Evolutionary conservation across 257 asterid species (phyloP).

Genomic region (Solanum tarijense): DNA sequence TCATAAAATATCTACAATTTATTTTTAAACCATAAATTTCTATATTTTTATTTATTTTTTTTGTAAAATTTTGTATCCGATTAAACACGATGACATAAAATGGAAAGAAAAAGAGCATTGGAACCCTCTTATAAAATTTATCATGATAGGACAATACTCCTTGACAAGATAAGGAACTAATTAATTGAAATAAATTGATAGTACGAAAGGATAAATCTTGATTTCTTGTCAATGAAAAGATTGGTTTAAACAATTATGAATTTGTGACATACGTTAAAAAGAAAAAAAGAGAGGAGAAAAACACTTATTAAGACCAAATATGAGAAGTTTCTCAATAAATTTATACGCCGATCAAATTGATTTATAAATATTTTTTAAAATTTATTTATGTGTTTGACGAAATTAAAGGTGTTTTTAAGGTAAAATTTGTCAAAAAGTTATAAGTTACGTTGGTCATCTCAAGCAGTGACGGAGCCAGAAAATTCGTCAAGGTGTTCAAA

Average conservation of each 20-base stretch:
- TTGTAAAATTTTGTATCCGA: fast-evolving
- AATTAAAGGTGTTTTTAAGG: not conserved
- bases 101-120: too few species aligned
- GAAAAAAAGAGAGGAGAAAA: not conserved
- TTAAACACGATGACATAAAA: not conserved
- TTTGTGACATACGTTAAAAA: not conserved
- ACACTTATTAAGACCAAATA: not conserved
- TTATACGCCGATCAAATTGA: not conserved
- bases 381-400: not conserved
- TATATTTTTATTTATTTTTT: not conserved
- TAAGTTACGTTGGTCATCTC: not conserved
- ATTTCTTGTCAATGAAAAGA: not conserved
- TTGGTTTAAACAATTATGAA: not conserved
- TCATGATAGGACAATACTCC: not conserved
- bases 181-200: not conserved
- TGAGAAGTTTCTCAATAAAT: not conserved
- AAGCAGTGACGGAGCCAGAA: not conserved
- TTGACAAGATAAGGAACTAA: not conserved
- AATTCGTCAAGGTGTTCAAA: too few species aligned
- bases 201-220: not conserved
- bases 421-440: not conserved
- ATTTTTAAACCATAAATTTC: not conserved
- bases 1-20: not conserved
- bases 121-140: not conserved
- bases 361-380: not conserved